Base-by-base conservation (phyloP, 139 green algal genomes). In the Picochlorum sp. region DNA sequence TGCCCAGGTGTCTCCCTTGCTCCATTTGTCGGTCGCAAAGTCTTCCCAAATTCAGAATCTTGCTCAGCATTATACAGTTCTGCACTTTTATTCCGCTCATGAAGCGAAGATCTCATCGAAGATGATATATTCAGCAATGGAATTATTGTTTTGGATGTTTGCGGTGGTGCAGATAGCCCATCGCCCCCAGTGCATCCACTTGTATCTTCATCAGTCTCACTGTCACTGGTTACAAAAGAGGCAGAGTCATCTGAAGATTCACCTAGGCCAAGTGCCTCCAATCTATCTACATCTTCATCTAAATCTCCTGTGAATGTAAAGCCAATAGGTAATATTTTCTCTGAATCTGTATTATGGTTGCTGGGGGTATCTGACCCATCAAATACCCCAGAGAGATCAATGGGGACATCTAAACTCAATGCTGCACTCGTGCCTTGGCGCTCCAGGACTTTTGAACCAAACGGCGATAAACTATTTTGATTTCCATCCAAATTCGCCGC, bases 221-320 rank as follows among this genome's bases (percentile, higher is more conserved):
- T 41, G 0, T 41, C 34, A 41, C 34, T 41, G 34, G 6, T 13
- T 41, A 0, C 34, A 41, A 41, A 11, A 13, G 34, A 41, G 20
- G 11, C 6, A 34, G n/a, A 34, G 14, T 59, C 51, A 59, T 59
- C 51, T 20, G 13, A n/a, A 18, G 18, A 20, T 56, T 56, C 47
- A 14, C 4, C 51, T n/a, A 26, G 26, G 34, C 26, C 51, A 63
- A 84, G 24, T 2, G 75, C 76, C 24, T 85, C 72, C 30, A 85
- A 66, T 37, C 66, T 44, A 26, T 82, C 78, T 23, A 87, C 28
- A 45, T 89, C 83, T 68, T 85, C 83, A 21, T 89, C 82, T 38
- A 87, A 58, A 57, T 89, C 83, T 26, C 82, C 84, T 4, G 54
- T 83, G 54, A 83, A 85, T 3, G 58, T 46, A 49, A 85, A 83